phyloP scores from a whole-genome alignment of 257 asterid species.

The Verbena officinalis region DNA sequence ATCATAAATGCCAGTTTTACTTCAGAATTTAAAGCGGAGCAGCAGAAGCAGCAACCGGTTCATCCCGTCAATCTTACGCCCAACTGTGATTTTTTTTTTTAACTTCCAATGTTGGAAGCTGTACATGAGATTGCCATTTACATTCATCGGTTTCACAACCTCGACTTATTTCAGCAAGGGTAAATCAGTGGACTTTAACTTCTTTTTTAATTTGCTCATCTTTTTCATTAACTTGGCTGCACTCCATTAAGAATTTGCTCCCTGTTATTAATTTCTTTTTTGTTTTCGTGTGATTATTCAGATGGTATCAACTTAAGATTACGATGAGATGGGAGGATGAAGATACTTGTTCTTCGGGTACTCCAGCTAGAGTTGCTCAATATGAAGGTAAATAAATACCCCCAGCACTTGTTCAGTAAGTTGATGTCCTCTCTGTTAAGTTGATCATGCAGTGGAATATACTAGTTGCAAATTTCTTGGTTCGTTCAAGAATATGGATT shows the following conservation, averaged over 20 bases:
- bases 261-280: constrained; percentile 6
- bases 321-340: constrained; percentile 86
- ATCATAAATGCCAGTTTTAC: constrained; percentile 50
- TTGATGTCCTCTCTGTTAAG: constrained; percentile 8
- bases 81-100: constrained; percentile 22
- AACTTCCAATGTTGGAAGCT: constrained; percentile 71
- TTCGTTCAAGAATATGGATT: background rate
- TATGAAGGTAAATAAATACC: constrained; percentile 79
- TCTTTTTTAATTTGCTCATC: constrained; percentile 11
- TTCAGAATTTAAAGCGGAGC: too few relatives aligned
- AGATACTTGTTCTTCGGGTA: constrained; percentile 51
- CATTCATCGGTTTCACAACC: constrained; percentile 91
- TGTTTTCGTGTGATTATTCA: constrained; percentile 33
- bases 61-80: constrained; percentile 34
- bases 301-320: constrained; percentile 89
- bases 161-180: constrained; percentile 94
- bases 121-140: constrained; percentile 83
- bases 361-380: constrained; percentile 87
- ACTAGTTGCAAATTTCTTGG: background rate
- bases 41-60: too few relatives aligned
- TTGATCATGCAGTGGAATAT: constrained; percentile 5
- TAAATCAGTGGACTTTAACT: constrained; percentile 27
- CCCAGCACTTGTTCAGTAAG: constrained; percentile 13
- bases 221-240: constrained; percentile 8
- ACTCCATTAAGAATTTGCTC: constrained; percentile 18